Percentiles rank a stretch among this genome's conserved stretches.
phyloP scores from a whole-genome alignment of 208 protist species.

The Wallacemonas sp. region DNA sequence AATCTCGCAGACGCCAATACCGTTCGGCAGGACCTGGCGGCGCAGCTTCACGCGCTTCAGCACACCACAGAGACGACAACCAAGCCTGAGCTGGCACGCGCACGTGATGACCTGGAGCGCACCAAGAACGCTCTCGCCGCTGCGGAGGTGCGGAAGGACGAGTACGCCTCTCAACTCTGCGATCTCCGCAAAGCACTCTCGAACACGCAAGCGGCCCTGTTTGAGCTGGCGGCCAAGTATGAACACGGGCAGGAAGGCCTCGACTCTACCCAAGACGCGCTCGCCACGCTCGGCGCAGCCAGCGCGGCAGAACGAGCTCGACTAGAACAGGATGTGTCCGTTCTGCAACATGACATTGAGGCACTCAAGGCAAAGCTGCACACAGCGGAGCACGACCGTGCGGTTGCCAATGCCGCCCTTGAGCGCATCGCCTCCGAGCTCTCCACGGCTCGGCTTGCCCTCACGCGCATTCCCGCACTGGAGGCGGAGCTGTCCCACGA shows the following conservation, averaged over 20 bases:
- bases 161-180: background rate
- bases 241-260: background rate
- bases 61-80: background rate
- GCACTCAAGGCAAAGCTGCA: background rate
- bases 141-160: background rate
- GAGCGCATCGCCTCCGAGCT: constrained; percentile 3
- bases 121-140: background rate
- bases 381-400: background rate
- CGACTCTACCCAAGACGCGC: background rate
- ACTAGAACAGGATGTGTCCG: background rate
- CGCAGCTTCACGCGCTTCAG: background rate
- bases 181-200: background rate
- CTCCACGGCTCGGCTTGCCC: background rate
- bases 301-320: background rate
- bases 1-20: background rate
- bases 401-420: background rate
- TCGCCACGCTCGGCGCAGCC: background rate
- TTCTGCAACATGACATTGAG: background rate
- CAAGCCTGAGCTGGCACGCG: background rate
- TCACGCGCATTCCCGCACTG: background rate
- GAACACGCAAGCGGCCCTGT: background rate
- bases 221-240: background rate
- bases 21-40: background rate
- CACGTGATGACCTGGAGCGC: background rate
- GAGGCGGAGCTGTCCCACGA: background rate